phyloP scores from a whole-genome alignment of 2,329 filamentous ascomycete species.

The Neopestalotiopsis sp. region DNA sequence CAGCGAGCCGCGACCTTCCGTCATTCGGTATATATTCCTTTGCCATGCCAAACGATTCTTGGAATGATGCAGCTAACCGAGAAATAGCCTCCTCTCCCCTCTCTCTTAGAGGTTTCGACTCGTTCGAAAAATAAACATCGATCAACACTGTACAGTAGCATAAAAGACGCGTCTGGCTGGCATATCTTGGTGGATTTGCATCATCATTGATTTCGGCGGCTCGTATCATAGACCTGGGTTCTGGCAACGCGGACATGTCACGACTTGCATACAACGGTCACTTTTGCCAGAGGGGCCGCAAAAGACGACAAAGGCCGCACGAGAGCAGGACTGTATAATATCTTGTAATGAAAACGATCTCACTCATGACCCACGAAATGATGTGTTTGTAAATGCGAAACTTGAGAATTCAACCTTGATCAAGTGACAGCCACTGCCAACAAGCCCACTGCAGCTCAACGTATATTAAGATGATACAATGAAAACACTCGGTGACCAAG shows the following conservation, averaged over 20 bases:
- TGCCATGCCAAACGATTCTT: not conserved
- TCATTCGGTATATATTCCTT: conserved; percentile 54
- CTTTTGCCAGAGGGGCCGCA: not conserved
- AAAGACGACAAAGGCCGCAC: not conserved
- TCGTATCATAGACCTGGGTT: conserved; percentile 10
- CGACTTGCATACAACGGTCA: conserved; percentile 2
- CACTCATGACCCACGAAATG: conserved; percentile 7
- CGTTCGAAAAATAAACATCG: conserved; percentile 16
- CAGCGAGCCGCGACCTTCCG: conserved; percentile 86
- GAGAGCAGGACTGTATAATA: conserved; percentile 14
- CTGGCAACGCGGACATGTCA: not conserved
- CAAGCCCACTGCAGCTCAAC: not conserved
- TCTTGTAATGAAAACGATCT: conserved; percentile 18
- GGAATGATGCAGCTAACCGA: conserved; percentile 28
- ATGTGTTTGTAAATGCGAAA: not conserved
- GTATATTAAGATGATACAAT: too few species aligned
- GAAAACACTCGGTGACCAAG: too few species aligned
- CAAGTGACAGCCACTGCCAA: not conserved
- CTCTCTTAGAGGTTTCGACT: conserved; percentile 54
- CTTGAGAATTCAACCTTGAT: not conserved
- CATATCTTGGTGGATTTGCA: conserved; percentile 3
- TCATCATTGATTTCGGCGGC: conserved; percentile 3
- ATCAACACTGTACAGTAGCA: conserved; percentile 16
- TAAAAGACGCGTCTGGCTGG: conserved; percentile 8
- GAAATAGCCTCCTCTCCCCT: conserved; percentile 63